A percentile compares a stretch with the other conserved stretches of the same genome.
Conservation (phyloP, 257 asterid genomes). For the Mitragyna speciosa region DNA sequence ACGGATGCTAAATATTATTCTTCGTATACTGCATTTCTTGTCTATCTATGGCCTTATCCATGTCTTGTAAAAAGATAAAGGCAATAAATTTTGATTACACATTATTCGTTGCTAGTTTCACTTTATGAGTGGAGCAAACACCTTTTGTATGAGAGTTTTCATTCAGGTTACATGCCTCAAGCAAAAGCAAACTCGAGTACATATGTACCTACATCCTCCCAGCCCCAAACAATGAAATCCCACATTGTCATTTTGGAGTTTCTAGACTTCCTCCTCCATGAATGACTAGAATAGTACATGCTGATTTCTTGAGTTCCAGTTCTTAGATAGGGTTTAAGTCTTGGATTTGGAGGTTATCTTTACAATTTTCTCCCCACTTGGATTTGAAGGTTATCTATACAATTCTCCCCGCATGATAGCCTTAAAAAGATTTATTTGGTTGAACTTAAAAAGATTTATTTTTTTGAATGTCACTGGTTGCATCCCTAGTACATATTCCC, state of each 20-base stretch:
- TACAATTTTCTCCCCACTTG: not conserved
- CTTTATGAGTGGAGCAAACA: slow-evolving; percentile 42
- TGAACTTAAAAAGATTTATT: not conserved
- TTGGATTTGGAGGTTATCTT: not conserved
- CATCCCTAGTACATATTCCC: not conserved
- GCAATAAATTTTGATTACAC: slow-evolving; percentile 16
- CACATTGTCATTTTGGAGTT: not conserved
- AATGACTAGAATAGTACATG: not conserved
- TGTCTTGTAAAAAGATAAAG: slow-evolving; percentile 11
- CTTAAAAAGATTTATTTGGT: not conserved
- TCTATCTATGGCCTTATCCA: not conserved
- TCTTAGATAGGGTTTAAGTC: not conserved
- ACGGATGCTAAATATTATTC: not conserved
- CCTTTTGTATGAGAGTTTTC: slow-evolving; percentile 24
- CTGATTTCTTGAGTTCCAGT: not conserved
- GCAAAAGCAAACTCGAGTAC: slow-evolving; percentile 74
- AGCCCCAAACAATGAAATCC: not conserved
- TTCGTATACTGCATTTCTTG: slow-evolving; percentile 2
- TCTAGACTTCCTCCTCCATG: not conserved
- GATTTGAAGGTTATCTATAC: not conserved
- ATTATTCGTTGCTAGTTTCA: slow-evolving; percentile 20
- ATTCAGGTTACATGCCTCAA: slow-evolving; percentile 53
- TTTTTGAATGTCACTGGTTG: not conserved
- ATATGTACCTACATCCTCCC: slow-evolving; percentile 30
- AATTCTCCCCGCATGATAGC: not conserved